Evolutionary conservation across 169 alveolate genomes (phyloP).

Genomic region (Plasmodium sp.): DNA sequence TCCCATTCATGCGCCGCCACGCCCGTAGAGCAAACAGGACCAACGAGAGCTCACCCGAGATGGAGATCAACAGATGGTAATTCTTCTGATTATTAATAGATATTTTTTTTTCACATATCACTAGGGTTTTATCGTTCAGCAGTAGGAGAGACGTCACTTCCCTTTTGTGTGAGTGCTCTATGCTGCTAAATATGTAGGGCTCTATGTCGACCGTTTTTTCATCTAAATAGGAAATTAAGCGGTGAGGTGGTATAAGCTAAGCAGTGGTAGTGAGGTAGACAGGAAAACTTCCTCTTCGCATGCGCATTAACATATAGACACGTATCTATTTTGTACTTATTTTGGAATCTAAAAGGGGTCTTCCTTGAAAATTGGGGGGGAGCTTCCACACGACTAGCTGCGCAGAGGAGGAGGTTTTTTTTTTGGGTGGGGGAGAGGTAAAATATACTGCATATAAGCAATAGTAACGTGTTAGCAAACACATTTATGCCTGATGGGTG

Average conservation of each 20-base stretch:
- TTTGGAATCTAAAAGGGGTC: conserved; percentile 30
- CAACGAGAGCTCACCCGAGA: conserved; percentile 18
- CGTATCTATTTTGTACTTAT: conserved; percentile 18
- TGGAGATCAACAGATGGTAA: conserved; percentile 41
- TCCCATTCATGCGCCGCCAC: not conserved
- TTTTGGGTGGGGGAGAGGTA: not conserved
- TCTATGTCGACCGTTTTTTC: conserved; percentile 64
- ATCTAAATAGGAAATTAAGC: conserved; percentile 4
- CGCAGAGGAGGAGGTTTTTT: not conserved
- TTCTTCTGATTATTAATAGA: conserved; percentile 46
- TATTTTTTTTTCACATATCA: conserved; percentile 49
- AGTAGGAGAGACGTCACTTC: conserved; percentile 64
- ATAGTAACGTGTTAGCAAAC: not conserved
- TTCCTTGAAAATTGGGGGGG: conserved; percentile 63
- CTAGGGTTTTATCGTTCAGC: conserved; percentile 45
- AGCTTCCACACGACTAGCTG: conserved; percentile 68
- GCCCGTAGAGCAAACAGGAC: not conserved
- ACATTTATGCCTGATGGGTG: not conserved
- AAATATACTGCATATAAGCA: not conserved
- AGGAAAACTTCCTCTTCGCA: not conserved
- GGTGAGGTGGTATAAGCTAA: not conserved
- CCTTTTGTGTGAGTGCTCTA: conserved; percentile 68
- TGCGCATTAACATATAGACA: not conserved
- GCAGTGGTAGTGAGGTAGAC: not conserved
- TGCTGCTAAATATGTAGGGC: conserved; percentile 60